A percentile compares a stretch with the other conserved stretches of the same genome.
phyloP scores from a whole-genome alignment of 805 yeast genomes.

The Kluyveromyces nonfermentans region DNA sequence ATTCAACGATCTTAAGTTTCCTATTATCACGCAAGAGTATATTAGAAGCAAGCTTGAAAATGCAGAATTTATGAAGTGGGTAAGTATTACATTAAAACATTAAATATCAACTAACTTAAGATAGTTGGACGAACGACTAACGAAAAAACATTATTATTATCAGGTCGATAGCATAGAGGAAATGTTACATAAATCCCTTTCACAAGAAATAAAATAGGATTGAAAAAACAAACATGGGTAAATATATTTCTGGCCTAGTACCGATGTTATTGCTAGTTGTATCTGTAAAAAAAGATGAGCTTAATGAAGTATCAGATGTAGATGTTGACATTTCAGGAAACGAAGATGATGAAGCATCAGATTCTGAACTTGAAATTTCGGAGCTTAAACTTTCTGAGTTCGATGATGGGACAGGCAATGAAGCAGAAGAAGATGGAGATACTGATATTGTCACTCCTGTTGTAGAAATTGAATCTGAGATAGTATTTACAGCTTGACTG shows the following conservation, averaged over 20 bases:
- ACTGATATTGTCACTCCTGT: background rate
- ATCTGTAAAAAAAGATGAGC: background rate
- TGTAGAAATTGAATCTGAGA: background rate
- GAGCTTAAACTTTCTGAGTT: too few species aligned
- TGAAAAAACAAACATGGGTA: background rate
- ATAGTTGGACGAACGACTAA: background rate
- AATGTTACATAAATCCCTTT: background rate
- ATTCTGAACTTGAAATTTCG: too few species aligned
- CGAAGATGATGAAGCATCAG: background rate
- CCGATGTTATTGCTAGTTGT: background rate
- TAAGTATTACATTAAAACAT: conserved; percentile 6
- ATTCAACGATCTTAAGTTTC: background rate
- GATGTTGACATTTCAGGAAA: background rate
- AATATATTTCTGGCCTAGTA: background rate
- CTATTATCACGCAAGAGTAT: conserved; percentile 7
- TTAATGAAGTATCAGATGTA: background rate
- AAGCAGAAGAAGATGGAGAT: background rate
- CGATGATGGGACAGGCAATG: background rate
- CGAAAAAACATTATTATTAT: background rate
- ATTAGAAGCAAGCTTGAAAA: conserved; percentile 19
- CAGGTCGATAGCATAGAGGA: conserved; percentile 6
- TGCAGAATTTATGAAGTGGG: conserved; percentile 22
- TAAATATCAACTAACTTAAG: background rate
- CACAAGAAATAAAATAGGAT: background rate
- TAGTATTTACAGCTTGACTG: background rate